Base-by-base conservation (phyloP, 192 early-diverging fungal genomes). In the Backusella westeae region DNA sequence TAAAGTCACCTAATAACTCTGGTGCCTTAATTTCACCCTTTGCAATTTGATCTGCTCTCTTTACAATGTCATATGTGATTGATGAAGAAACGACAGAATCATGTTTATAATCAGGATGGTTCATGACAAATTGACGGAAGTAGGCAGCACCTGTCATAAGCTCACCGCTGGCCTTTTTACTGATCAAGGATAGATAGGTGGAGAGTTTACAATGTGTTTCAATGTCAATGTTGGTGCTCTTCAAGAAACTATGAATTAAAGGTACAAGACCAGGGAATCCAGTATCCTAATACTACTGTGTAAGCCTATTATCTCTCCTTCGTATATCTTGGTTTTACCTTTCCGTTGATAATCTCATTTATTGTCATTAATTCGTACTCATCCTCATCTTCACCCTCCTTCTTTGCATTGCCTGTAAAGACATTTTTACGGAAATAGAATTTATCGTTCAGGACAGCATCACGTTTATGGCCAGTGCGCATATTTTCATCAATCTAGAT, bases 381-480 rank as follows among this genome's bases (percentile, higher is more conserved):
- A 72, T 81, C 80, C 6, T 78, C 53, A 49, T 90, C 87, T 29
- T 90, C 85, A 7, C 73, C 72, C 17, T 39, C 42, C 26, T 44
- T 29, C 36, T 32, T 23, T 36, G 59, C 68, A 9, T 56, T 69
- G 52, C 35, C 69, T 53, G 88, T 85, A 77, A 94, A 93, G 32
- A 97, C 75, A 75, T 94, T 91, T 73, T 93, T 94, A 44, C 96
- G 89, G 87, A 99, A 99, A 82, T 91, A 94, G 76, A 99, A 99
- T 77, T 92, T 92, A 67, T 97, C 90, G 3, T 87, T 80, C 32
- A 90, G 69, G 14, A 93, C 94, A 0, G 98, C 96, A 76, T 93
- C 93, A 29, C 95, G 89, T 46, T 86, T 86, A 76, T 98, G 95
- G 1, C 94, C 97, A 9, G 85, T 90, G 70, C 90, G 79, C 95